A percentile compares a stretch with the other conserved stretches of the same genome.
These are phyloP conservation scores for Teunomyces kruisii DNA, from an alignment of 805 yeast genomes.

Conservation along the genomic window DNA sequence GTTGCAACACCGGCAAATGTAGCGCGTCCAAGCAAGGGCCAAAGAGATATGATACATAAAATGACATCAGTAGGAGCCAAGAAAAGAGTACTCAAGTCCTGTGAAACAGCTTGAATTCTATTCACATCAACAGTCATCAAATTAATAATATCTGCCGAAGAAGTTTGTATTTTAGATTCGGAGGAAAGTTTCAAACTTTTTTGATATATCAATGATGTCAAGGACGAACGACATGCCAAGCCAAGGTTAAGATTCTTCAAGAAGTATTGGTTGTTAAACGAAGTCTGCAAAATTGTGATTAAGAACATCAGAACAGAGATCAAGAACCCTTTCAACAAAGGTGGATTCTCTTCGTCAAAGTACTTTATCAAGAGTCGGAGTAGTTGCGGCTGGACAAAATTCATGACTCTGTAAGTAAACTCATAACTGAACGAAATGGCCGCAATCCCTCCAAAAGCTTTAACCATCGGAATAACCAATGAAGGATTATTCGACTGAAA, in stretches of 20 bases:
- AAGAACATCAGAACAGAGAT: slow-evolving; percentile 65
- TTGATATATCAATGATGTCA: slow-evolving; percentile 22
- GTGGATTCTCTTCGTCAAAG: slow-evolving; percentile 48
- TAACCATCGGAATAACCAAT: slow-evolving; percentile 18
- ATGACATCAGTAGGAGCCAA: slow-evolving; percentile 51
- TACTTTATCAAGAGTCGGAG: slow-evolving; percentile 63
- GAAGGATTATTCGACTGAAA: slow-evolving; percentile 8
- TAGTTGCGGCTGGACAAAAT: slow-evolving; percentile 82
- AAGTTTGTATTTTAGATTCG: slow-evolving; percentile 22
- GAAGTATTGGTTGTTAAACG: slow-evolving; percentile 67
- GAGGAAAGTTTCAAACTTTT: slow-evolving; percentile 26
- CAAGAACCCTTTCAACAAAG: slow-evolving; percentile 58
- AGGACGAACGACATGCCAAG: slow-evolving; percentile 34
- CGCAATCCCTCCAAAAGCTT: slow-evolving; percentile 27
- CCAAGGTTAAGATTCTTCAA: slow-evolving; percentile 57
- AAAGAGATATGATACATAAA: slow-evolving; percentile 19
- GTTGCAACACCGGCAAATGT: slow-evolving; percentile 20
- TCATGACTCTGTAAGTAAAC: slow-evolving; percentile 19
- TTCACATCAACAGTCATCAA: slow-evolving; percentile 24
- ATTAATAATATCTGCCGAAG: slow-evolving; percentile 25
- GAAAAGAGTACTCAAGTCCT: slow-evolving; percentile 51
- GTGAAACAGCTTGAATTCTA: slow-evolving; percentile 19
- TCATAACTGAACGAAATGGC: slow-evolving; percentile 23
- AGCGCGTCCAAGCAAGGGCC: slow-evolving; percentile 22
- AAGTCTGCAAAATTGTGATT: slow-evolving; percentile 59